Percentiles rank a stretch among this genome's conserved stretches.
Conservation (phyloP, 23 red algal genomes). For the Cyanidiococcus yangmingshanensis region DNA sequence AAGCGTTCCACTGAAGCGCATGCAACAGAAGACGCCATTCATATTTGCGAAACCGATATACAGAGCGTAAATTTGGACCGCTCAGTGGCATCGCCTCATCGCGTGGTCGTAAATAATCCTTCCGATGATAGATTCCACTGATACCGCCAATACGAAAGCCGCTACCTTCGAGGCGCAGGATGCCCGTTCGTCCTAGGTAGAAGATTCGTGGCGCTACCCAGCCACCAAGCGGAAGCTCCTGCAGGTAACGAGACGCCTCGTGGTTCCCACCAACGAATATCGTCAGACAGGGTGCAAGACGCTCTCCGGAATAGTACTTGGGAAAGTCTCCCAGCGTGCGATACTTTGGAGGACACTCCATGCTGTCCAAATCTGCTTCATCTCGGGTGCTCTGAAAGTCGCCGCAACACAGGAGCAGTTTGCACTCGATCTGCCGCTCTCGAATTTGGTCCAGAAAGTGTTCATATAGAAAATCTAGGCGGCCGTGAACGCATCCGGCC, state of each 20-base stretch:
- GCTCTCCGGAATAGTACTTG: slow-evolving; percentile 55
- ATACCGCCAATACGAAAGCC: slow-evolving; percentile 62
- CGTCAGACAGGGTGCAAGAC: slow-evolving; percentile 55
- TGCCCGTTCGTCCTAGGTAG: slow-evolving; percentile 74
- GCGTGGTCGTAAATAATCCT: slow-evolving; percentile 48
- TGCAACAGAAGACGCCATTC: slow-evolving; percentile 43
- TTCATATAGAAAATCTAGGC: slow-evolving; percentile 62
- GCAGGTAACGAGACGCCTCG: slow-evolving; percentile 70
- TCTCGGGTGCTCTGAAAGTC: slow-evolving; percentile 91
- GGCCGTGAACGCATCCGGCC: slow-evolving; percentile 76
- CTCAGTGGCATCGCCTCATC: slow-evolving; percentile 52
- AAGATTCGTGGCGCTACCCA: slow-evolving; percentile 92
- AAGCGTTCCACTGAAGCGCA: not conserved
- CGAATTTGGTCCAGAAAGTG: slow-evolving; percentile 33
- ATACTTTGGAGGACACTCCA: slow-evolving; percentile 58
- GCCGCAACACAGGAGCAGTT: slow-evolving; percentile 72
- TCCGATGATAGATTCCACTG: slow-evolving; percentile 64
- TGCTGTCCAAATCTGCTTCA: slow-evolving; percentile 47
- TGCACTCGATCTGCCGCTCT: not conserved
- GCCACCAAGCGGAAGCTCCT: slow-evolving; percentile 75
- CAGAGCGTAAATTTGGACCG: slow-evolving; percentile 32
- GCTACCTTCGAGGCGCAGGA: slow-evolving; percentile 30
- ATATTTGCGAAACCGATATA: slow-evolving; percentile 71
- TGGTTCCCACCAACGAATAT: slow-evolving; percentile 94
- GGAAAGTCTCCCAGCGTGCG: slow-evolving; percentile 52